These are phyloP conservation scores for Arachis hypogaea DNA, from an alignment of 306 rosid genomes.

Conservation along the genomic window DNA sequence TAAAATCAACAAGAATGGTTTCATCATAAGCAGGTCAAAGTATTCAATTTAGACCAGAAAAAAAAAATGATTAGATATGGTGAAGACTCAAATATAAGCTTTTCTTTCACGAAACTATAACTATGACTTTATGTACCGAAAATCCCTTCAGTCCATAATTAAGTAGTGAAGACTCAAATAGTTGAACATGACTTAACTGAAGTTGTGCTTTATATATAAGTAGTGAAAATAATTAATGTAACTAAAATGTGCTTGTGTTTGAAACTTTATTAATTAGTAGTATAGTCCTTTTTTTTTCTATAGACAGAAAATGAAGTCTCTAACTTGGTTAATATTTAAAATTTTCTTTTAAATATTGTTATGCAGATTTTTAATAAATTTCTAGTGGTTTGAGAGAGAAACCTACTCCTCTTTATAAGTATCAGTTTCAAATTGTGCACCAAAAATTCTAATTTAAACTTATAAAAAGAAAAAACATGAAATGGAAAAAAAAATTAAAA, in stretches of 20 bases:
- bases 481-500: too few relatives aligned
- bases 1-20: background rate
- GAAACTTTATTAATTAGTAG: background rate
- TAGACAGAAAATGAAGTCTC: too few relatives aligned
- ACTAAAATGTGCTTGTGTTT: background rate
- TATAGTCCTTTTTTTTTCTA: too few relatives aligned
- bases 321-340: too few relatives aligned
- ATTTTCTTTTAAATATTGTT: too few relatives aligned
- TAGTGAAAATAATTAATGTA: background rate
- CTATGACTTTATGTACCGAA: constrained; percentile 22
- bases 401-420: too few relatives aligned
- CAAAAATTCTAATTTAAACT: too few relatives aligned
- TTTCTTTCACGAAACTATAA: constrained; percentile 37
- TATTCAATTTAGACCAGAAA: constrained; percentile 17
- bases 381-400: too few relatives aligned
- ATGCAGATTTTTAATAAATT: too few relatives aligned
- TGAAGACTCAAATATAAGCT: constrained; percentile 1
- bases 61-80: background rate
- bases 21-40: constrained; percentile 30
- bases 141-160: background rate
- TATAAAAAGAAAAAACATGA: too few relatives aligned
- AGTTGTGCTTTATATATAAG: background rate
- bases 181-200: constrained; percentile 3
- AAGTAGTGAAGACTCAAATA: too few relatives aligned
- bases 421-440: too few relatives aligned